Evolutionary conservation across 2,329 filamentous ascomycete genomes (phyloP), one percentile per base, ranked within the genome.

Genomic region (Fusarium multiceps): DNA sequence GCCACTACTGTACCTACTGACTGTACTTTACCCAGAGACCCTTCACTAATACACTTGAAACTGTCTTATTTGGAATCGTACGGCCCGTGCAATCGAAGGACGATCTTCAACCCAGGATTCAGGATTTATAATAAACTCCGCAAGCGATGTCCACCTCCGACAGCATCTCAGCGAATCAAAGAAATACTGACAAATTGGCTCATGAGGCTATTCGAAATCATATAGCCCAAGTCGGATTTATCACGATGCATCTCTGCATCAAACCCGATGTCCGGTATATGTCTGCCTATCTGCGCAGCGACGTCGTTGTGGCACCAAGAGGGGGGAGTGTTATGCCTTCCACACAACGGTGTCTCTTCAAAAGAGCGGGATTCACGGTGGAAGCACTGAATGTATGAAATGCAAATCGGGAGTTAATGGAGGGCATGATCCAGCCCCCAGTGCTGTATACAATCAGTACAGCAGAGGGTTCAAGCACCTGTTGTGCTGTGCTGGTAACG

Each of bases 361-460:
- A 71, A 71, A 71, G 68, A 71, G 68, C 68, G 68, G 68, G 59
- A 71, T 71, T 70, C 58, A 27, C 42, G 32, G 14, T 43, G 23
- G 21, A 49, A 30, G 56, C 62, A 67, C 23, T 43, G 27, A 42
- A 41, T 32, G 34, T 32, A 21, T 42, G 60, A 55, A 49, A 57
- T 64, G 49, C 54, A 68, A 46, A 63, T 60, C 50, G 34, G 59
- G 64, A 30, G 46, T 34, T 46, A n/a, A 32, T 41, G 59, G 43
- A 63, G 48, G 53, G 60, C 53, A 63, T 58, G 27, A 50, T 37
- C 41, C 46, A 30, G 48, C 56, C 32, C 49, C 25, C 32, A 25
- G 45, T 40, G 34, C 34, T n/a, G 37, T 49, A 25, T 16, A 40
- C 34, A 42, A 20, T 28, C 37, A 21, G 49, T 42, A 42, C 34